Percentiles rank a stretch among this genome's conserved stretches.
Evolutionary conservation across 306 rosid genomes (phyloP).

Genomic region (Myrica gale): DNA sequence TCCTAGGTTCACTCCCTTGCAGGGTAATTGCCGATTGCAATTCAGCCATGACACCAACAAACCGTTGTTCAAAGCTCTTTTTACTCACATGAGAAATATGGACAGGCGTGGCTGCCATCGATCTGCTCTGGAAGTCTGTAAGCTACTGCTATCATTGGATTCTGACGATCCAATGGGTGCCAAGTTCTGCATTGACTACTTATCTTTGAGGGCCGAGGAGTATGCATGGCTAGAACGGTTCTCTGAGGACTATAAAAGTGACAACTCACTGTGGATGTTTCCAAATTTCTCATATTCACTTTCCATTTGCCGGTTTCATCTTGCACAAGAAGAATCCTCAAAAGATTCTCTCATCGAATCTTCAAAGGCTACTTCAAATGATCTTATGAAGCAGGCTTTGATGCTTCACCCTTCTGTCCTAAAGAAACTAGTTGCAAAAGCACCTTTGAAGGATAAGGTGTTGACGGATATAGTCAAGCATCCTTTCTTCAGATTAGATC

Average conservation of each 20-base stretch:
- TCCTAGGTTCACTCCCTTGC: conserved; percentile 80
- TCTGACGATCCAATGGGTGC: conserved; percentile 94
- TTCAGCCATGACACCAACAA: conserved; percentile 72
- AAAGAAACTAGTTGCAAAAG: conserved; percentile 74
- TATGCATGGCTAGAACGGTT: conserved; percentile 86
- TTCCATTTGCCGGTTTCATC: conserved; percentile 74
- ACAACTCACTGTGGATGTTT: conserved; percentile 79
- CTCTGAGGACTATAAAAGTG: conserved; percentile 77
- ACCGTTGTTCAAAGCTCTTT: conserved; percentile 66
- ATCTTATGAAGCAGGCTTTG: conserved; percentile 95
- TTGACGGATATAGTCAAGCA: conserved; percentile 66
- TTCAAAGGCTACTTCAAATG: conserved; percentile 59
- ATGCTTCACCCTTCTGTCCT: conserved; percentile 91
- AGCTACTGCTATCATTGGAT: conserved; percentile 83
- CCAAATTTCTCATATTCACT: conserved; percentile 94
- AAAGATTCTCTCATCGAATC: conserved; percentile 33
- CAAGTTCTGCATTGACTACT: conserved; percentile 82
- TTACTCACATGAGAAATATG: conserved; percentile 86
- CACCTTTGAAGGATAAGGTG: conserved; percentile 77
- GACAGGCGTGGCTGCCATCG: conserved; percentile 96
- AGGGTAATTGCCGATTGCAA: conserved; percentile 85
- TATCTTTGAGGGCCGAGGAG: conserved; percentile 85
- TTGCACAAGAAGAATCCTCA: conserved; percentile 54
- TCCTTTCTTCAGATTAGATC: conserved; percentile 64
- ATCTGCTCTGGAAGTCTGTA: conserved; percentile 94